Evolutionary conservation across 768 basidiomycete genomes (phyloP).

Genomic region (Myochromella boudieri): DNA sequence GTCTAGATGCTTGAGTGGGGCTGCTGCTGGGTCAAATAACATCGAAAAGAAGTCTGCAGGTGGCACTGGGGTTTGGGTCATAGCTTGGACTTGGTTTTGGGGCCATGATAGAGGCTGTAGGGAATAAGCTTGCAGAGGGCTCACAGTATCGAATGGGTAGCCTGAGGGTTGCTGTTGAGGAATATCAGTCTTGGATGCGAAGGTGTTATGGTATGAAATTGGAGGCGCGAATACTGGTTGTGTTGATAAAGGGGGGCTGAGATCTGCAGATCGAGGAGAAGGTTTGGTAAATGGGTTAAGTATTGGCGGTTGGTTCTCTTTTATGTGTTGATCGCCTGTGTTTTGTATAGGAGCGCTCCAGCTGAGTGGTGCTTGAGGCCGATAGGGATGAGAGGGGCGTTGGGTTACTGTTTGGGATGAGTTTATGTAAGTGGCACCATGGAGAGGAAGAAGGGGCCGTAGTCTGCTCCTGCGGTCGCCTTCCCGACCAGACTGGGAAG

Average conservation of each 20-base stretch:
- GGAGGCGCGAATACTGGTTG: too few relatives aligned
- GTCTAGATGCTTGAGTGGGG: constrained; percentile 35
- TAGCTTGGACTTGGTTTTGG: not conserved
- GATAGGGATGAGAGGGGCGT: not conserved
- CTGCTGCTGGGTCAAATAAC: constrained; percentile 22
- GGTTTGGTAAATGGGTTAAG: not conserved
- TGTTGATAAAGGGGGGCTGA: too few relatives aligned
- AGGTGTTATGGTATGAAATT: too few relatives aligned
- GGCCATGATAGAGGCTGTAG: not conserved
- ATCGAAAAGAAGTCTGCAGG: not conserved
- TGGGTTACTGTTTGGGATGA: not conserved
- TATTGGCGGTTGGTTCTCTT: constrained; percentile 5
- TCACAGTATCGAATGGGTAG: not conserved
- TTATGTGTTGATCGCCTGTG: not conserved
- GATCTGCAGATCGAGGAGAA: too few relatives aligned
- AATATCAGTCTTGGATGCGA: too few relatives aligned
- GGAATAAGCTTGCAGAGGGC: not conserved
- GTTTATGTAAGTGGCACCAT: not conserved
- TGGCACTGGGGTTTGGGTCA: not conserved
- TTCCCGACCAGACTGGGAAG: too few relatives aligned
- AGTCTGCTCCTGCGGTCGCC: too few relatives aligned
- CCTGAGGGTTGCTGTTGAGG: not conserved
- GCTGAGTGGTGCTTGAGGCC: not conserved
- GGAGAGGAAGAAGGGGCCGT: not conserved
- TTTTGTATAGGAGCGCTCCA: not conserved